phyloP scores from a whole-genome alignment of 2,329 filamentous ascomycete genomes.

The Claviceps sp. region DNA sequence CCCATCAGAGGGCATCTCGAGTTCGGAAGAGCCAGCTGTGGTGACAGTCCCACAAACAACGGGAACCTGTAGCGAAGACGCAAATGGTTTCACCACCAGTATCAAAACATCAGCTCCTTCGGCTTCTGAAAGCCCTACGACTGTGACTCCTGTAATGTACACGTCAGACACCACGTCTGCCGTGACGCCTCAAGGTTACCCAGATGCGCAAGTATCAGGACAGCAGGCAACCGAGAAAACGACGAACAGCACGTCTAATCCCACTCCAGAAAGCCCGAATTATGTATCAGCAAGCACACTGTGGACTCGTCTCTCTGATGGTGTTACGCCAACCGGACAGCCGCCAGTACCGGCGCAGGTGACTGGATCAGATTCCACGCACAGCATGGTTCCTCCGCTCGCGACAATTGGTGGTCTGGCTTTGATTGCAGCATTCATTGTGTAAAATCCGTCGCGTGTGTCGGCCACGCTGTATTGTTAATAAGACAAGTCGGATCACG shows the following conservation, averaged over 20 bases:
- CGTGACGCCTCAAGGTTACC: constrained; percentile 1
- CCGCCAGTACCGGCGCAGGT: constrained; percentile 16
- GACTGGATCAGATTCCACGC: constrained; percentile 14
- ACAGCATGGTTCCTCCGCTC: constrained; percentile 11
- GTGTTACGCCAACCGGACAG: constrained; percentile 8
- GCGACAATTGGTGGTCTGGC: constrained; percentile 13
- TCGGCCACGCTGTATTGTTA: not conserved
- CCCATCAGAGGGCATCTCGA: not conserved
- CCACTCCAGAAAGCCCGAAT: constrained; percentile 5
- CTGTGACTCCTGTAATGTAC: not conserved
- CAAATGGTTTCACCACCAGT: not conserved
- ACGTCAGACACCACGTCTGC: not conserved
- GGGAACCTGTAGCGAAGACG: constrained; percentile 1
- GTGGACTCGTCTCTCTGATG: constrained; percentile 12
- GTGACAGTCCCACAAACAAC: not conserved
- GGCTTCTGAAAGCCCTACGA: not conserved
- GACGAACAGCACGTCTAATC: constrained; percentile 6
- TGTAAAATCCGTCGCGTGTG: constrained; percentile 6
- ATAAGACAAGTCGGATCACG: not conserved
- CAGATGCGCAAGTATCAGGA: not conserved
- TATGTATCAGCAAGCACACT: constrained; percentile 11
- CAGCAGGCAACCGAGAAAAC: constrained; percentile 3
- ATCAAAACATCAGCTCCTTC: not conserved
- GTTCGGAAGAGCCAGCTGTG: not conserved
- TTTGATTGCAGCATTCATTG: constrained; percentile 14